Evolutionary conservation across 2,329 filamentous ascomycete species (phyloP), one percentile per base, ranked within the genome.

Genomic region (Berkeleyomyces rouxiae): DNA sequence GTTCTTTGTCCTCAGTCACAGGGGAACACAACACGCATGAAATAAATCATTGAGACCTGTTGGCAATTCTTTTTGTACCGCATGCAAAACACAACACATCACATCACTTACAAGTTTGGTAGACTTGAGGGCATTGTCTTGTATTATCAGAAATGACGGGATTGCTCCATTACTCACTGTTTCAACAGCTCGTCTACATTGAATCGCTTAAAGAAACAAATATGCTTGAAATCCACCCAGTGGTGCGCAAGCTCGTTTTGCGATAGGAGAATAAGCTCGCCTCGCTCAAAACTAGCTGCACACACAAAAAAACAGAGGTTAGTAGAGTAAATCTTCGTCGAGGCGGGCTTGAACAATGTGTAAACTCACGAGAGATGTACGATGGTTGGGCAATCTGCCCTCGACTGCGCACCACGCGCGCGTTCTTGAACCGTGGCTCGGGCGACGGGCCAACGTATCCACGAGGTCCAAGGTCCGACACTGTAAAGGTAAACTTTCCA

Each of bases 401-500:
- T 63, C 77, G 78, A 69, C 86, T 87, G 66, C 76, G 80, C 0
- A 96, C 88, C 0, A 92, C 80, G 59, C 87, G 78, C 1, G 84
- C 84, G 0, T 88, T 89, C n/a, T 74, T 72, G 71, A 96, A 96
- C 1, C 82, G 81, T 0, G 80, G 74, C 64, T 90, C 86, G 1
- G 81, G 75, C 0, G 85, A 82, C 0, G 83, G 75, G 0, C 84
- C 77, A 0, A 92, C 73, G 31, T 86, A 78, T 0, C 88, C 89
- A 0, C 70, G 74, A 0, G 79, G 77, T 0, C 87, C 85, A 43
- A 97, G 82, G 67, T 96, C 90, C 4, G 89, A 82, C 0, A 84
- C 86, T 3, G 88, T 79, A 70, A 95, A 96, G 0, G 87, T 89
- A 67, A 85, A 83, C 71, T 96, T 87, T 7, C 91, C 92, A 7